Conservation (phyloP, 441 rosid species). For the Populus hybrid region DNA sequence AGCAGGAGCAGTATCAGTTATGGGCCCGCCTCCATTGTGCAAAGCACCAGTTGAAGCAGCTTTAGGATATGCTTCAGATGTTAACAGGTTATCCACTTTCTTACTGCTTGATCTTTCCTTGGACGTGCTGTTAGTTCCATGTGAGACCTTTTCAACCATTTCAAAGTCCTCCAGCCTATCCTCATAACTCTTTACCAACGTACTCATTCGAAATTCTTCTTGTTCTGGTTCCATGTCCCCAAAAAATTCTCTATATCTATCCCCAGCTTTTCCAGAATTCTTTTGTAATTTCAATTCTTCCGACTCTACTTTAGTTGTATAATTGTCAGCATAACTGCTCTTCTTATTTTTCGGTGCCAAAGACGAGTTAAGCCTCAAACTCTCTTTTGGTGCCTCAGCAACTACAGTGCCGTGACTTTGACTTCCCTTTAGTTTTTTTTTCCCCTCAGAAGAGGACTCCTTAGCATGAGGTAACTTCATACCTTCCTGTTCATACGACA, state of each 20-base stretch:
- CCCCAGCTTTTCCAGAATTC: conserved; percentile 48
- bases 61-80: conserved; percentile 31
- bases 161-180: conserved; percentile 37
- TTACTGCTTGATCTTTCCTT: conserved; percentile 45
- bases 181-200: conserved; percentile 31
- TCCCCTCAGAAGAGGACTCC: conserved; percentile 48
- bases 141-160: conserved; percentile 37
- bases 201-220: conserved; percentile 47
- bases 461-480: conserved; percentile 37
- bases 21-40: conserved; percentile 29
- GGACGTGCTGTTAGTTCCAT: conserved; percentile 25
- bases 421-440: conserved; percentile 52
- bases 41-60: conserved; percentile 30
- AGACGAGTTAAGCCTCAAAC: conserved; percentile 40
- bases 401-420: conserved; percentile 35
- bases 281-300: conserved; percentile 45
- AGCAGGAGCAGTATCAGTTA: conserved; percentile 46
- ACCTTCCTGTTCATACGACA: conserved; percentile 36
- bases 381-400: conserved; percentile 41
- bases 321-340: conserved; percentile 34
- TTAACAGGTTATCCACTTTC: conserved; percentile 27
- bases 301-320: conserved; percentile 39
- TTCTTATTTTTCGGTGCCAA: conserved; percentile 49
- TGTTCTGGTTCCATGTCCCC: conserved; percentile 70
- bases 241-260: conserved; percentile 68